Evolutionary conservation across 192 early-diverging fungal species (phyloP), one percentile per base, ranked within the genome.

Genomic region (Haplosporangium gracile): DNA sequence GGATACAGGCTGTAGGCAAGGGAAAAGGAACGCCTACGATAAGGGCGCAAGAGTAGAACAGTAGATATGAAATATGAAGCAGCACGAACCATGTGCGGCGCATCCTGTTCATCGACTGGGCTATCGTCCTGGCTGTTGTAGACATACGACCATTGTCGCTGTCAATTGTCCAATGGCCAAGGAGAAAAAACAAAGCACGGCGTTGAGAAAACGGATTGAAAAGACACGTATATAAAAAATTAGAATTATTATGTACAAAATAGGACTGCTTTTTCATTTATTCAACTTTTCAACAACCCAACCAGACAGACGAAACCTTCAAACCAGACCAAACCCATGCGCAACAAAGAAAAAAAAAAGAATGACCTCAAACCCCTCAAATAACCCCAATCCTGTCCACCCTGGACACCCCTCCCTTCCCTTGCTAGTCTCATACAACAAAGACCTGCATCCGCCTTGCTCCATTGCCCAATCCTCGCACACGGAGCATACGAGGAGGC

Each of bases 371-470:
- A 36, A 40, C 18, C 8, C 29, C 39, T 26, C 29, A 47, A 74
- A 74, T 74, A 74, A 29, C 32, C 29, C n/a, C 47, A 74, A 32
- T 51, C 20, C 49, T 51, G 49, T 55, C 74, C 74, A 39, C 36
- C 47, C 74, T 38, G 26, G 49, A 39, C 22, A 26, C 10, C n/a
- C 70, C 71, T 75, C 75, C 13, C 16, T 36, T 36, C 36, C 8
- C 2, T 38, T 6, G 6, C 22, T 24, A 40, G 20, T 39, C 40
- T 83, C 40, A 83, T 78, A 83, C 82, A 38, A 83, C 72, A 69
- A 74, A 78, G 18, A 83, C 82, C 29, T 83, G 76, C 82, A 83
- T 83, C 51, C 77, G 72, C 63, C 82, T 77, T 6, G 39, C 39
- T 7, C 76, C 76, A 24, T 70, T 39, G 6, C 82, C 82, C 34